These are phyloP conservation scores for Tetrahymena malaccensis DNA, from an alignment of 73 alveolate genomes.

Conservation along the genomic window DNA sequence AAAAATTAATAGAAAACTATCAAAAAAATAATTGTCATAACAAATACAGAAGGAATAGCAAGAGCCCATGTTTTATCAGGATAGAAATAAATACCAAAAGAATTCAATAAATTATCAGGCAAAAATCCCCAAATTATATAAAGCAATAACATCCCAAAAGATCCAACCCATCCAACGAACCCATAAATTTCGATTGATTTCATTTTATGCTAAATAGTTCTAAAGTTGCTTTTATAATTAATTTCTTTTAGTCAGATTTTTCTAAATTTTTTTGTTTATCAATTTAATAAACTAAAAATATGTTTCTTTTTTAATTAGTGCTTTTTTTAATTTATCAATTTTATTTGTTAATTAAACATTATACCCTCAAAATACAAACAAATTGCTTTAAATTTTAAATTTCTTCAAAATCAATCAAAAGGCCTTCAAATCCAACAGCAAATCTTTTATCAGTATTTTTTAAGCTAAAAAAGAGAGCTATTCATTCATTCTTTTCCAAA, in stretches of 20 bases:
- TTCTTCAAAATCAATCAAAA: background rate
- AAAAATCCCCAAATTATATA: slow-evolving; percentile 41
- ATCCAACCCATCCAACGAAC: slow-evolving; percentile 43
- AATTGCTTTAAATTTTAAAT: too few relatives aligned
- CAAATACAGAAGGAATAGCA: slow-evolving; percentile 34
- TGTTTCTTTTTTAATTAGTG: background rate
- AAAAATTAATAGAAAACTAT: slow-evolving; percentile 29
- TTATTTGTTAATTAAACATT: too few relatives aligned
- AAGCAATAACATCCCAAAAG: slow-evolving; percentile 15
- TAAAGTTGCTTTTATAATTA: background rate
- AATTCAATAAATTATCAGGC: slow-evolving; percentile 32
- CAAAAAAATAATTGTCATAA: slow-evolving; percentile 10
- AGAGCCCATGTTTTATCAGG: slow-evolving; percentile 50
- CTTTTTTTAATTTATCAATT: background rate
- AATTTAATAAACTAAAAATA: too few relatives aligned
- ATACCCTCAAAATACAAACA: background rate
- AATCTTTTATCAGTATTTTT: too few relatives aligned
- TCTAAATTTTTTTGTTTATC: too few relatives aligned
- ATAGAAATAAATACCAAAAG: slow-evolving; percentile 39
- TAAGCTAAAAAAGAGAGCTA: too few relatives aligned
- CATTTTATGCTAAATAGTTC: background rate
- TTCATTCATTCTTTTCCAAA: too few relatives aligned
- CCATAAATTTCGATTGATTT: slow-evolving; percentile 48
- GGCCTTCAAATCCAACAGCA: background rate
- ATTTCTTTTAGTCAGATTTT: too few relatives aligned